Base-by-base conservation (phyloP, 202 grass and related monocot genomes). In the Zoysia matrella region DNA sequence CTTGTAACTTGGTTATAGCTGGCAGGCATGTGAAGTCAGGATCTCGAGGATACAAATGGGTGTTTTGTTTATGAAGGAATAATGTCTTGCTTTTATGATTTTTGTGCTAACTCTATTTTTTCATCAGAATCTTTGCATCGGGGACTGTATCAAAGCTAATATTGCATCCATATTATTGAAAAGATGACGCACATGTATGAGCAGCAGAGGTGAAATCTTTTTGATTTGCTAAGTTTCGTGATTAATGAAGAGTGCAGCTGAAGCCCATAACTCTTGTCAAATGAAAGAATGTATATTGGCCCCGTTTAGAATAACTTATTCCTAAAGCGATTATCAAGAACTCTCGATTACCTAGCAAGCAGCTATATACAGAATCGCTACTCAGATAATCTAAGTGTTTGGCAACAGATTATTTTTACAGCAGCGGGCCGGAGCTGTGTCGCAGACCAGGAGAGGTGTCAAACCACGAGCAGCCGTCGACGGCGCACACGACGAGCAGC, bases 1-100 rank as follows among this genome's bases (percentile, higher is more conserved):
- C 62, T 12, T 86, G 79, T 64, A 83, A 78, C 82, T 52, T 64
- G 18, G 36, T 86, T 74, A 56, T 30, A 70, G 49, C 22, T 86
- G 42, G 49, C 47, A 71, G 43, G 43, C 41, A 76, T 16, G 53
- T 56, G 5, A 8, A 3, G 43, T 42, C 15, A 14, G 15, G 4
- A 83, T 90, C 69, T 74, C 62, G 43, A 39, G 43, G 48, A 47
- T 14, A 80, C 77, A 55, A 47, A 14, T 16, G 41, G 44, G 5
- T 77, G 47, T 36, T 67, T 54, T 52, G 1, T 72, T 77, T 49
- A 55, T n/a, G 9, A 51, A 47, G 11, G 76, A 72, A 52, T 67
- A 42, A 77, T 5, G 13, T 1, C 43, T 3, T 55, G 4, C 18
- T 58, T 58, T 8, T 12, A 8, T 36, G 30, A 36, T 36, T 36